Evolutionary conservation across 345 rosid genomes (phyloP).

Genomic region (Abelmoschus esculentus): DNA sequence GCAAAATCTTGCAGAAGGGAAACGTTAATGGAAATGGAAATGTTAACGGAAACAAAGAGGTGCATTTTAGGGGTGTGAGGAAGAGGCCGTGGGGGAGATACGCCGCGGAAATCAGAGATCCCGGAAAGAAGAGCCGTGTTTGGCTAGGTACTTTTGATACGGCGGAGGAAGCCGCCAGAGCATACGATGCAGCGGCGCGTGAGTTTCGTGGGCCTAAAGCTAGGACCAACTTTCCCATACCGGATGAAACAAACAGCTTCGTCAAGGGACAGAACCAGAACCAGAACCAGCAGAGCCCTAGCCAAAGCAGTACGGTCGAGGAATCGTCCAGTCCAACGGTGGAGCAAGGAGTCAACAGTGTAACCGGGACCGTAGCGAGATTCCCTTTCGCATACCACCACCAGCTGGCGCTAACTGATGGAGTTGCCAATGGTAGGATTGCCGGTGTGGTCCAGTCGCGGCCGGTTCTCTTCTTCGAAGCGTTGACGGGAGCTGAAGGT

Average conservation of each 20-base stretch:
- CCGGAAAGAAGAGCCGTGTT: constrained; percentile 54
- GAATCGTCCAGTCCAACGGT: constrained; percentile 33
- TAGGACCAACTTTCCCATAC: constrained; percentile 51
- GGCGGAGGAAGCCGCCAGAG: constrained; percentile 60
- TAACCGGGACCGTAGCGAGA: constrained; percentile 20
- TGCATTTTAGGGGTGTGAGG: constrained; percentile 55
- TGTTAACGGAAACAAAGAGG: constrained; percentile 21
- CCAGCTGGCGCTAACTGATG: constrained; percentile 17
- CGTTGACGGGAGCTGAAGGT: constrained; percentile 29
- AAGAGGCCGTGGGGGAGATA: constrained; percentile 75
- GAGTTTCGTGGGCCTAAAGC: constrained; percentile 62
- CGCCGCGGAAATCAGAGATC: constrained; percentile 80
- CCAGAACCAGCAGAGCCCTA: constrained; percentile 23
- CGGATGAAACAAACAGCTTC: constrained; percentile 11
- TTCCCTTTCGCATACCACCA: constrained; percentile 44
- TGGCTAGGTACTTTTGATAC: constrained; percentile 75
- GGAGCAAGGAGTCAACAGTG: constrained; percentile 15
- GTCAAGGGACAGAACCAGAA: no score
- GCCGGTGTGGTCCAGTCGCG: constrained; percentile 7
- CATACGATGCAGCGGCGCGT: constrained; percentile 61
- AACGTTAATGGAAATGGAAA: not conserved
- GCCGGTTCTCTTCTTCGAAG: constrained; percentile 32
- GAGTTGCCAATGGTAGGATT: not conserved
- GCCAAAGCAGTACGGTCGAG: constrained; percentile 30
- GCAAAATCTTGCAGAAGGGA: constrained; percentile 1